Evolutionary conservation across 148 eudicot species (phyloP), one percentile per base, ranked within the genome.

Genomic region (Rhododendron kiyosumense): DNA sequence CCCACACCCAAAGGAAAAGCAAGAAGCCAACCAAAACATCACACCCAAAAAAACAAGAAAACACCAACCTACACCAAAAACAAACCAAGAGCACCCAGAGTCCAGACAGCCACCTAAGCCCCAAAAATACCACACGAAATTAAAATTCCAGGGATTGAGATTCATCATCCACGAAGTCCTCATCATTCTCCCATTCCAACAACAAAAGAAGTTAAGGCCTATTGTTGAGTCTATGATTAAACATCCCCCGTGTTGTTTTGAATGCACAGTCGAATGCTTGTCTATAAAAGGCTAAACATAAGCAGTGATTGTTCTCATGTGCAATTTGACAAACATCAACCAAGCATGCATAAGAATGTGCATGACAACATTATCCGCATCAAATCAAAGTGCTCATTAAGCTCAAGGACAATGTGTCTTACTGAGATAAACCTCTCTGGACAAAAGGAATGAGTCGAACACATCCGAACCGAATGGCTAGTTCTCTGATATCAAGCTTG

Each of bases 401-500:
- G 46, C 22, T 69, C 51, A 38, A 38, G 43, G 14, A 86, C 43
- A 18, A 28, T 67, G 45, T 34, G 78, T 67, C 98, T 92, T 93
- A 97, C 99, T 90, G 88, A 59, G 92, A 87, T 67, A 97, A 87
- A 81, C 98, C 99, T 86, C 90, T 97, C 54, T 87, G 91, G 49
- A 94, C 98, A 69, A 95, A 88, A 30, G 98, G 99, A 79, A 97
- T 95, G 86, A 97, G 93, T 89, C 99, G 91, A 59, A 97, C 90
- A 48, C 99, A 95, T 73, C 98, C 99, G 84, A 97, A 97, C 65
- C 91, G 97, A 90, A 97, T 94, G 13, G 93, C 98, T 54, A 97
- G 36, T 86, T 95, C 98, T 88, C 98, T 91, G 75, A 95, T 80
- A 91, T 97, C 99, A 91, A 97, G 90, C 87, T 89, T 94, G 86